A percentile compares a stretch with the other conserved stretches of the same genome.
These are phyloP conservation scores for Cladosporium velox DNA, from an alignment of 2,329 filamentous ascomycete species.

Conservation along the genomic window DNA sequence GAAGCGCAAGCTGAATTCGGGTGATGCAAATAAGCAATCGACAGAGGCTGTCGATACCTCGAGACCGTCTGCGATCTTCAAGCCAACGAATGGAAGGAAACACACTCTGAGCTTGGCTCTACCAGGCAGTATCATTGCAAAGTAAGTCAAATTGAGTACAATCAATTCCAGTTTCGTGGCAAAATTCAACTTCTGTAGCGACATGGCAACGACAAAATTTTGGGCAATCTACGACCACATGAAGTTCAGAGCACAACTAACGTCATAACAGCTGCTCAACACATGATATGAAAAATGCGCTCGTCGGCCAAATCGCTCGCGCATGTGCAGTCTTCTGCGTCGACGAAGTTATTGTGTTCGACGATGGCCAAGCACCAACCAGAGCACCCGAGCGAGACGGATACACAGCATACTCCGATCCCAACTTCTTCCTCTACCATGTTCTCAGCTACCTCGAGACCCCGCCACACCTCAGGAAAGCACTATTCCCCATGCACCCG, in stretches of 20 bases:
- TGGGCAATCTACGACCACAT: neutral
- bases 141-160: conserved; percentile 52
- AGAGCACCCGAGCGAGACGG: conserved; percentile 44
- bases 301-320: conserved; percentile 75
- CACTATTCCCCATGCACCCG: conserved; percentile 75
- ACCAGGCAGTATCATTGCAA: conserved; percentile 74
- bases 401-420: conserved; percentile 71
- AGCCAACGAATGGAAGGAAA: conserved; percentile 62
- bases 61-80: conserved; percentile 70
- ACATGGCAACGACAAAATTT: neutral
- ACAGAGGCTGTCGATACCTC: conserved; percentile 52
- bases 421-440: conserved; percentile 77
- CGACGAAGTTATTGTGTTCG: conserved; percentile 81
- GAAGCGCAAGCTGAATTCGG: conserved; percentile 17
- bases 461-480: conserved; percentile 76
- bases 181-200: neutral
- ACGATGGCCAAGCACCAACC: conserved; percentile 60
- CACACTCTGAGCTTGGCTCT: conserved; percentile 79
- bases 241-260: neutral
- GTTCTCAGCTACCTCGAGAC: conserved; percentile 80
- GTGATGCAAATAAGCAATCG: neutral
- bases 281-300: conserved; percentile 72
- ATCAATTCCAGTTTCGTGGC: neutral
- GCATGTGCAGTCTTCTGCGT: conserved; percentile 80
- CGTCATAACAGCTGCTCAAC: conserved; percentile 60